Conservation (phyloP, 1,284 basidiomycete species). For the Vanrija pseudolonga region DNA sequence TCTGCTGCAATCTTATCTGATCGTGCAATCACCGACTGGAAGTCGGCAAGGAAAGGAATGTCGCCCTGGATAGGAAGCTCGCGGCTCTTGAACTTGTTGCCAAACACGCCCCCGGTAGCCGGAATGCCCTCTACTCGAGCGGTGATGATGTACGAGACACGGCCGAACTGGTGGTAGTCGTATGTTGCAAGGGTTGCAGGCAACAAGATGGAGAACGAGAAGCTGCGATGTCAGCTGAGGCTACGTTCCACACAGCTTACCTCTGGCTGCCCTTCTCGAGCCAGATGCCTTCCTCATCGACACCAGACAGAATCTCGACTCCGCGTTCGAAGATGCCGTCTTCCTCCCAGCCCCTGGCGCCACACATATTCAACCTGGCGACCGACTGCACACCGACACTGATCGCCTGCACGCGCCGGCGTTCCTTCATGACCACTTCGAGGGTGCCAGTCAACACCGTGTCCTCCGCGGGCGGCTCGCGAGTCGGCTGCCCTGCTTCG, state of each 20-base stretch:
- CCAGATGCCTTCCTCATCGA: constrained; percentile 40
- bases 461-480: constrained; percentile 43
- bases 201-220: constrained; percentile 34
- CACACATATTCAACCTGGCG: constrained; percentile 33
- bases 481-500: constrained; percentile 18
- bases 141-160: constrained; percentile 36
- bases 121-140: constrained; percentile 25
- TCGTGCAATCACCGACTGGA: constrained; percentile 35
- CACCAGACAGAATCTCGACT: constrained; percentile 34
- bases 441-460: constrained; percentile 41
- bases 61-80: constrained; percentile 15
- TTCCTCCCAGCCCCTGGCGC: constrained; percentile 38
- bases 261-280: constrained; percentile 39
- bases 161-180: constrained; percentile 29
- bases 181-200: constrained; percentile 36
- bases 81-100: constrained; percentile 10
- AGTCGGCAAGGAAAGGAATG: constrained; percentile 30
- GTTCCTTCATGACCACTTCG: constrained; percentile 46
- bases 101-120: constrained; percentile 1
- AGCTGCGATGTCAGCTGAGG: constrained; percentile 13
- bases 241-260: constrained; percentile 8
- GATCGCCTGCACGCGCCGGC: constrained; percentile 37
- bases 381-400: constrained; percentile 43
- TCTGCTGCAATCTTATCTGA: constrained; percentile 30
- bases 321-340: constrained; percentile 45